phyloP scores from a whole-genome alignment of 2,329 filamentous ascomycete genomes.

The Exophiala phaeomuriformis region DNA sequence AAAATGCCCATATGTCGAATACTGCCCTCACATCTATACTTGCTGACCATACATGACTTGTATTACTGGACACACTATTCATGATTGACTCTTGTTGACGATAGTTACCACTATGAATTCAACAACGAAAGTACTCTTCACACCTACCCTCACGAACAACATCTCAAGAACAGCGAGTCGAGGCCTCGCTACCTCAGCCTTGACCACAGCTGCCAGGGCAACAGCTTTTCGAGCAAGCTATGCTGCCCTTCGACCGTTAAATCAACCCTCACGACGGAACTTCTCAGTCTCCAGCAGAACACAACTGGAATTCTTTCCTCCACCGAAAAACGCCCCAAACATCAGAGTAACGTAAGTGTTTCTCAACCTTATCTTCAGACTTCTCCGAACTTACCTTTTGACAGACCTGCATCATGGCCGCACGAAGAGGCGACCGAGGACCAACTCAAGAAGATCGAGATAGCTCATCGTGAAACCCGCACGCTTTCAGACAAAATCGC shows the following conservation, averaged over 20 bases:
- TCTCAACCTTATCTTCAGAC: background rate
- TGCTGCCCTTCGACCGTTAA: conserved; percentile 17
- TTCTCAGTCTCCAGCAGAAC: conserved; percentile 36
- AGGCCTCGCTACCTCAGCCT: conserved; percentile 12
- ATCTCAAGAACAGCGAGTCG: conserved; percentile 22
- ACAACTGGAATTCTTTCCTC: conserved; percentile 50
- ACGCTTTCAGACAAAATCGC: conserved; percentile 72
- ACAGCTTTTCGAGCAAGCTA: conserved; percentile 27
- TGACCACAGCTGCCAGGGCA: conserved; percentile 15
- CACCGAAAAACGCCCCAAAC: conserved; percentile 48
- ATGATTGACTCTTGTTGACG: background rate
- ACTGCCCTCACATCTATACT: background rate
- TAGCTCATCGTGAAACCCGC: conserved; percentile 68
- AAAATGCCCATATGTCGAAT: background rate
- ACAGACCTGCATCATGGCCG: conserved; percentile 34
- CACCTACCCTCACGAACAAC: conserved; percentile 16
- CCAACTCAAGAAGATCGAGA: conserved; percentile 66
- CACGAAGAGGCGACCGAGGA: conserved; percentile 56
- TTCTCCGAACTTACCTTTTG: conserved; percentile 1
- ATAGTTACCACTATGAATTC: conserved; percentile 16
- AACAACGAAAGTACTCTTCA: conserved; percentile 17
- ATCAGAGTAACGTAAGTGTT: conserved; percentile 25
- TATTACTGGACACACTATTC: background rate
- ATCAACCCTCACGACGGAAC: conserved; percentile 23
- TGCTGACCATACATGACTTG: background rate